Conservation (phyloP, 1,139 yeast species). For the Candida buenavistaensis region DNA sequence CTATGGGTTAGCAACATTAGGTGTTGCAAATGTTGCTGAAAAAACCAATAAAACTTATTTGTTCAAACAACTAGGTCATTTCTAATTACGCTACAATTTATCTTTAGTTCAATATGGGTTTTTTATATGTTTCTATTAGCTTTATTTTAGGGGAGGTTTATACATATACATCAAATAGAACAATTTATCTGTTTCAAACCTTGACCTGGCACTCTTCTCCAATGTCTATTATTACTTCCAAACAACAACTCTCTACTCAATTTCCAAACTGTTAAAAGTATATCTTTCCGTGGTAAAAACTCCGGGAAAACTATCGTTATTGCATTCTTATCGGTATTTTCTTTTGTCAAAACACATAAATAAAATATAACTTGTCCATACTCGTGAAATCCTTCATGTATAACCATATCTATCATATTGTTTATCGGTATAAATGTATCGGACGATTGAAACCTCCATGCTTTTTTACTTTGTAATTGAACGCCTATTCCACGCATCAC, state of each 20-base stretch:
- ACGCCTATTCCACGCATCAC: conserved; percentile 41
- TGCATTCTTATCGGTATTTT: conserved; percentile 26
- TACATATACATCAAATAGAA: background rate
- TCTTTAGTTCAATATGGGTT: too few species aligned
- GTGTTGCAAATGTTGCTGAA: conserved; percentile 14
- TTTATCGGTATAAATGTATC: conserved; percentile 51
- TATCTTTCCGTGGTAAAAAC: conserved; percentile 45
- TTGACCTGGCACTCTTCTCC: conserved; percentile 47
- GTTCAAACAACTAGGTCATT: conserved; percentile 14
- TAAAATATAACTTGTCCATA: conserved; percentile 62
- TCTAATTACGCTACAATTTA: too few species aligned
- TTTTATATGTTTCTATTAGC: background rate
- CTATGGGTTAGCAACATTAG: conserved; percentile 12
- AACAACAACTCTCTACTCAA: conserved; percentile 39
- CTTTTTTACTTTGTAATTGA: conserved; percentile 28
- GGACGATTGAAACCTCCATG: conserved; percentile 29
- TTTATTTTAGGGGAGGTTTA: background rate
- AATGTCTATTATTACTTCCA: conserved; percentile 36
- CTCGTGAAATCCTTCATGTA: conserved; percentile 68
- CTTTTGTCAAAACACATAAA: conserved; percentile 55
- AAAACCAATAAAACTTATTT: conserved; percentile 12
- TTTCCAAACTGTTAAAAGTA: conserved; percentile 41
- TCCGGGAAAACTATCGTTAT: conserved; percentile 53
- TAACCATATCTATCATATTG: conserved; percentile 56
- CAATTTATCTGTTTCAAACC: conserved; percentile 25